Percentiles rank a stretch among this genome's conserved stretches.
Conservation (phyloP, 2,329 filamentous ascomycete species). For the Cordyceps cateniannulata region DNA sequence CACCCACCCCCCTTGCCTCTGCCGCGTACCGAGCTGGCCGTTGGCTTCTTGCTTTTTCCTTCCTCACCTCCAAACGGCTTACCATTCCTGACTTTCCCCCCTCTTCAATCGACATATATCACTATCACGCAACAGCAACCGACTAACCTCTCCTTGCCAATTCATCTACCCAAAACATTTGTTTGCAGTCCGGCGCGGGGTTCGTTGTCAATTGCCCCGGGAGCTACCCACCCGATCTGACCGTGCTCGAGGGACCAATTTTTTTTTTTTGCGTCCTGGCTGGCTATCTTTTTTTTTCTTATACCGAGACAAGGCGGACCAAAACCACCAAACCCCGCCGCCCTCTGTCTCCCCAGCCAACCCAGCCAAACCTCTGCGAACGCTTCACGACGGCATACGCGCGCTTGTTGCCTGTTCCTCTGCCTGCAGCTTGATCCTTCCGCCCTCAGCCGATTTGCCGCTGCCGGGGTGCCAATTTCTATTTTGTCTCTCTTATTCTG, state of each 20-base stretch:
- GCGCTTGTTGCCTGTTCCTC: not conserved
- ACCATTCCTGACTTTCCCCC: not conserved
- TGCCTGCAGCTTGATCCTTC: not conserved
- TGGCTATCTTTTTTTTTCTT: constrained; percentile 9
- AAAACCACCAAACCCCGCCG: constrained; percentile 1
- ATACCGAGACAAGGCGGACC: constrained; percentile 15
- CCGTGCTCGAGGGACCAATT: constrained; percentile 3
- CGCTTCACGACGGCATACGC: constrained; percentile 11
- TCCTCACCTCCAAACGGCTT: not conserved
- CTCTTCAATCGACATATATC: not conserved
- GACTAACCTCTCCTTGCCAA: not conserved
- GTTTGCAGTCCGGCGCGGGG: not conserved
- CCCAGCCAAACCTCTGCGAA: constrained; percentile 1
- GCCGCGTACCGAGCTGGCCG: constrained; percentile 3
- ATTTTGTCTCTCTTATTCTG: not conserved
- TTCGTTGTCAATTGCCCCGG: not conserved
- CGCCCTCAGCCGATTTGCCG: not conserved
- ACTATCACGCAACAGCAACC: not conserved
- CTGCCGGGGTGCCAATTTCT: not conserved
- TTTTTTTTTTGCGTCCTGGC: not conserved
- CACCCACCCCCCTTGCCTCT: not conserved
- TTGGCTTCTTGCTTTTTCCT: not conserved
- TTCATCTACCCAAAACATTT: not conserved
- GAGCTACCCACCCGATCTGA: constrained; percentile 5
- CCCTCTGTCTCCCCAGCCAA: constrained; percentile 1